These are phyloP conservation scores for Ophiostoma fasciatum DNA, from an alignment of 2,329 filamentous ascomycete species.

Conservation along the genomic window DNA sequence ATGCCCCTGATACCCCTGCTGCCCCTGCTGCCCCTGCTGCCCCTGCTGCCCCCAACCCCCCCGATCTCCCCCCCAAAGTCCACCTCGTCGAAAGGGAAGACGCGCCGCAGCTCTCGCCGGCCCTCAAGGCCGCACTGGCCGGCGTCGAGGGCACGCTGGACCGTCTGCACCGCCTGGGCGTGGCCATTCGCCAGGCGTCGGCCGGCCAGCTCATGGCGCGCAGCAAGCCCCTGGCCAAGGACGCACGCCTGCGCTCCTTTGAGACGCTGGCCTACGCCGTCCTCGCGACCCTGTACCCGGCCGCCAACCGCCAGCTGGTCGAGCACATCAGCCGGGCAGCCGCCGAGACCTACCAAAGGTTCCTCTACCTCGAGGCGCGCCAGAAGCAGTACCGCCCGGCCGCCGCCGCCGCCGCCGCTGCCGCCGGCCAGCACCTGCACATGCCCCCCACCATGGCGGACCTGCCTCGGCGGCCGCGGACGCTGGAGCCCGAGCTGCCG, in stretches of 20 bases:
- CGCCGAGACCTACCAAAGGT: neutral
- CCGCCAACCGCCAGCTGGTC: neutral
- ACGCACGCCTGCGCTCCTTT: neutral
- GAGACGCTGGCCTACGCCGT: neutral
- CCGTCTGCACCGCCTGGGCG: neutral
- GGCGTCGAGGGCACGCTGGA: neutral
- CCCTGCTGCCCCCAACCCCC: too few relatives aligned
- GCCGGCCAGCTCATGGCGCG: neutral
- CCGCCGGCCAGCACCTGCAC: too few relatives aligned
- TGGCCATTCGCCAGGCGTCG: neutral
- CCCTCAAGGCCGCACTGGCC: neutral
- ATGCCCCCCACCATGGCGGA: too few relatives aligned
- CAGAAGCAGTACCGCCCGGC: neutral
- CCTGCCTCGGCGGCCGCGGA: too few relatives aligned
- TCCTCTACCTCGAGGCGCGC: neutral
- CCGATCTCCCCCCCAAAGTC: too few relatives aligned
- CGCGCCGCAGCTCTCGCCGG: neutral
- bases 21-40: too few relatives aligned
- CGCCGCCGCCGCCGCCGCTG: too few relatives aligned
- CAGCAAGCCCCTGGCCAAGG: neutral
- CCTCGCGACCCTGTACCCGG: neutral
- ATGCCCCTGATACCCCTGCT: too few relatives aligned
- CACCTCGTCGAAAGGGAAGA: neutral
- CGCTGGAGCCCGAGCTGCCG: too few relatives aligned
- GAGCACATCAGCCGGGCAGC: neutral